Percentiles rank a stretch among this genome's conserved stretches.
Conservation (phyloP, 2,329 filamentous ascomycete species). For the Ceratocystis harringtonii region DNA sequence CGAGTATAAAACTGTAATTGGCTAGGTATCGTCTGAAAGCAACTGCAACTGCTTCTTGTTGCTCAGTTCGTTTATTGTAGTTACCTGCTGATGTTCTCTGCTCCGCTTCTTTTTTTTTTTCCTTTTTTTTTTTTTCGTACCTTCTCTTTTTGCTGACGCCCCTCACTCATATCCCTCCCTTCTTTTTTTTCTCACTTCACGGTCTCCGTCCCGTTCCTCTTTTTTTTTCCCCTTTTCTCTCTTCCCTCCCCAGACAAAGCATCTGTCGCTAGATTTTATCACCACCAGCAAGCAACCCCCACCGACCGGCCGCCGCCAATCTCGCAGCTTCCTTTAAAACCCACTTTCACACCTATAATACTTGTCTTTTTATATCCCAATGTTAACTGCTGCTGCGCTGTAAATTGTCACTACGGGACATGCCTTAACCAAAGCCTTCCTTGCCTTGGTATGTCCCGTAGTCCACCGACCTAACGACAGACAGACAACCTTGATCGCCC, state of each 20-base stretch:
- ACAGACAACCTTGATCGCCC: slow-evolving; percentile 46
- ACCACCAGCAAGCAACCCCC: slow-evolving; percentile 24
- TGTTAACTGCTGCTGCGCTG: slow-evolving; percentile 51
- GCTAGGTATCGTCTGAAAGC: neutral
- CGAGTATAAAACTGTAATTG: neutral
- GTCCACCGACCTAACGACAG: slow-evolving; percentile 59
- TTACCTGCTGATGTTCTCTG: slow-evolving; percentile 3
- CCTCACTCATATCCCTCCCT: neutral
- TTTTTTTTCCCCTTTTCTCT: slow-evolving; percentile 10
- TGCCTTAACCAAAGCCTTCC: slow-evolving; percentile 27
- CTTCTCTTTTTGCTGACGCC: neutral
- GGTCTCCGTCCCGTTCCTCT: neutral
- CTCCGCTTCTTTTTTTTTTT: slow-evolving; percentile 1
- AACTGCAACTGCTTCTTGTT: neutral
- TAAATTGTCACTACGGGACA: slow-evolving; percentile 74
- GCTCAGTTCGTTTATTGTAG: neutral
- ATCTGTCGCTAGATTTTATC: slow-evolving; percentile 22
- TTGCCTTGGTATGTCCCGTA: slow-evolving; percentile 44
- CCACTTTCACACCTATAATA: slow-evolving; percentile 51
- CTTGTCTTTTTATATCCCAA: slow-evolving; percentile 45
- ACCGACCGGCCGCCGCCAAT: neutral
- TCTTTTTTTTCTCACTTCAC: slow-evolving; percentile 4
- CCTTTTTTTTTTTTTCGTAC: neutral
- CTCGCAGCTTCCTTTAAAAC: slow-evolving; percentile 32
- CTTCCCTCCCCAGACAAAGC: slow-evolving; percentile 18